phyloP scores from a whole-genome alignment of 768 basidiomycete genomes.

The Calocybe gangraenosa region DNA sequence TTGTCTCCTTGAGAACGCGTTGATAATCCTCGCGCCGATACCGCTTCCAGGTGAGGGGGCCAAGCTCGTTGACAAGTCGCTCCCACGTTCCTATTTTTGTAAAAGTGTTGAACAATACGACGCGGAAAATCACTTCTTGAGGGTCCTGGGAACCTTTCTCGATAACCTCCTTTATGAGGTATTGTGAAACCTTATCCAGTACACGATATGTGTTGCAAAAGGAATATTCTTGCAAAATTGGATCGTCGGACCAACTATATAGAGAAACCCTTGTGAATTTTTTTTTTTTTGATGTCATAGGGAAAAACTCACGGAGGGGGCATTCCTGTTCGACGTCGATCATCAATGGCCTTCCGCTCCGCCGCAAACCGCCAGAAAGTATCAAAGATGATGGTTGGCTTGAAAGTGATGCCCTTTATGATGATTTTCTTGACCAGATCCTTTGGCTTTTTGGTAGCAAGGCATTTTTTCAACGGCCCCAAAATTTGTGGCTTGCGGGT shows the following conservation, averaged over 20 bases:
- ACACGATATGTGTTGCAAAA: slow-evolving; percentile 80
- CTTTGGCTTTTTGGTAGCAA: background rate
- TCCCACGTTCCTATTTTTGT: slow-evolving; percentile 74
- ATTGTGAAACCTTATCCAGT: slow-evolving; percentile 68
- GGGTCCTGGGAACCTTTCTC: slow-evolving; percentile 59
- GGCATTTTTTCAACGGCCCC: too few relatives aligned
- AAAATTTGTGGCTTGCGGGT: too few relatives aligned
- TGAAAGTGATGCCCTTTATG: slow-evolving; percentile 34
- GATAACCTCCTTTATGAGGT: slow-evolving; percentile 63
- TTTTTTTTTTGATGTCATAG: slow-evolving; percentile 2
- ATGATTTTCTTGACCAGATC: slow-evolving; percentile 20
- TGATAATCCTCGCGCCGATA: slow-evolving; percentile 54
- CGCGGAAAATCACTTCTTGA: slow-evolving; percentile 65
- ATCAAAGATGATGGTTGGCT: slow-evolving; percentile 52
- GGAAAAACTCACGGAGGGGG: slow-evolving; percentile 45
- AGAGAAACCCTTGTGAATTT: too few relatives aligned
- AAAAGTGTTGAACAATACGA: slow-evolving; percentile 67
- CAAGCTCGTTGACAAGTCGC: slow-evolving; percentile 45
- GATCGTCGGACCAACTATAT: slow-evolving; percentile 65
- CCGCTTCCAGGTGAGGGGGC: slow-evolving; percentile 55
- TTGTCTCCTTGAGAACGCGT: slow-evolving; percentile 42
- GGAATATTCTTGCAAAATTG: slow-evolving; percentile 46
- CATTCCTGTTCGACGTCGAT: slow-evolving; percentile 44
- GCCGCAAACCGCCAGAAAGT: slow-evolving; percentile 57
- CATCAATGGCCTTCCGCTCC: slow-evolving; percentile 55